Evolutionary conservation across 352 stramenopile species (phyloP).

Genomic region (Pythium rishiriense): DNA sequence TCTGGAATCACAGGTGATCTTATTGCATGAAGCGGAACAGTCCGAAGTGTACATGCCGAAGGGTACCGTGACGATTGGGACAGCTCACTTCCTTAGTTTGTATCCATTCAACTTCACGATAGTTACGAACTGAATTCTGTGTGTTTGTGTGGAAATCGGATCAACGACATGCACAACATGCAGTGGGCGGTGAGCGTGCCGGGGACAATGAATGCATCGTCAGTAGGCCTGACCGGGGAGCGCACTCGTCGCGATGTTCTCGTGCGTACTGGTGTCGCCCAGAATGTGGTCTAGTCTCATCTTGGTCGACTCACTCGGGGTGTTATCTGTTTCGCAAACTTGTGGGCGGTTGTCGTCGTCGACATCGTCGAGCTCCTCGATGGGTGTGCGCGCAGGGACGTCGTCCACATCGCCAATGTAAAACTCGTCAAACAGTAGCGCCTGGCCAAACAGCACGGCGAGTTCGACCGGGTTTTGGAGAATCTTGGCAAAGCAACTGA

Average conservation of each 20-base stretch:
- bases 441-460: constrained; percentile 6
- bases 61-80: neutral
- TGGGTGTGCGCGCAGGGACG: neutral
- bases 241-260: neutral
- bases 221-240: neutral
- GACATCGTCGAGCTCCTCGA: neutral
- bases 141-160: neutral
- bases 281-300: constrained; percentile 6
- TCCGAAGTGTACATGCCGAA: neutral
- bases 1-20: constrained; percentile 10
- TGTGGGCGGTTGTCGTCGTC: neutral
- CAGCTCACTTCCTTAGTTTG: neutral
- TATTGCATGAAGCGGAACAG: neutral
- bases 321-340: too few relatives aligned
- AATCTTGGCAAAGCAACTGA: constrained; percentile 11
- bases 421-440: constrained; percentile 9
- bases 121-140: neutral
- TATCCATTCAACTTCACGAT: neutral
- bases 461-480: neutral
- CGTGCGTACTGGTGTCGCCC: neutral
- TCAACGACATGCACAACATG: neutral
- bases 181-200: neutral
- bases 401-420: constrained; percentile 10
- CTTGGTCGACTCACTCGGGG: neutral
- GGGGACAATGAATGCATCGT: neutral